Evolutionary conservation across 495 filamentous ascomycete genomes (phyloP), one percentile per base, ranked within the genome.

Genomic region (Hypoxylon subgilvum): DNA sequence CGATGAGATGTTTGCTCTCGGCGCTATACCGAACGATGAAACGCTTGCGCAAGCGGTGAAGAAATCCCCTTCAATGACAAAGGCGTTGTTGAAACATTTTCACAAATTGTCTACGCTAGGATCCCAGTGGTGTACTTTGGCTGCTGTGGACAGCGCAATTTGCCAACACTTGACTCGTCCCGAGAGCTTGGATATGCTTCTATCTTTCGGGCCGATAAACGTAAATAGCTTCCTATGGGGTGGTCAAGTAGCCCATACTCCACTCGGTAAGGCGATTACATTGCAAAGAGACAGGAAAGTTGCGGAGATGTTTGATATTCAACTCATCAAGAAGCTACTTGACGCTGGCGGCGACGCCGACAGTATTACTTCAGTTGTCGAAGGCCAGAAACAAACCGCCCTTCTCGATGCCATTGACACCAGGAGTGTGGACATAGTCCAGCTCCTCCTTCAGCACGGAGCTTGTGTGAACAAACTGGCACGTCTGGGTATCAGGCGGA

Each of bases 361-460:
- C 28, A 17, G 12, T 34, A 40, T 17, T 34, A 32, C n/a, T n/a
- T n/a, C n/a, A n/a, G n/a, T n/a, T n/a, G n/a, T 13, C 2, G 18
- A 17, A 8, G 34, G 8, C 23, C n/a, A n/a, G n/a, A n/a, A n/a
- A n/a, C n/a, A n/a, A n/a, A 45, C 50, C 6, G 34, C 56, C 23
- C 44, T 69, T 17, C 49, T 65, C 31, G 3, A 30, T 1, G 56
- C 63, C 18, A 57, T 67, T 36, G 45, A 63, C 22, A 32, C 18
- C 7, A 34, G 36, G 12, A 52, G 23, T 7, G 30, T 48, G 12
- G 52, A 65, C 0, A 55, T 74, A 2, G 64, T 69, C 10, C 34
- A 63, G 17, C 61, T 70, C 34, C 52, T 79, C 0, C 57, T 79
- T 21, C 53, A 66, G 10, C 40, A 57, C 17, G 61, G 62, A 3